Evolutionary conservation across 2,329 filamentous ascomycete genomes (phyloP), one percentile per base, ranked within the genome.

Genomic region (Fusarium mexicanum): DNA sequence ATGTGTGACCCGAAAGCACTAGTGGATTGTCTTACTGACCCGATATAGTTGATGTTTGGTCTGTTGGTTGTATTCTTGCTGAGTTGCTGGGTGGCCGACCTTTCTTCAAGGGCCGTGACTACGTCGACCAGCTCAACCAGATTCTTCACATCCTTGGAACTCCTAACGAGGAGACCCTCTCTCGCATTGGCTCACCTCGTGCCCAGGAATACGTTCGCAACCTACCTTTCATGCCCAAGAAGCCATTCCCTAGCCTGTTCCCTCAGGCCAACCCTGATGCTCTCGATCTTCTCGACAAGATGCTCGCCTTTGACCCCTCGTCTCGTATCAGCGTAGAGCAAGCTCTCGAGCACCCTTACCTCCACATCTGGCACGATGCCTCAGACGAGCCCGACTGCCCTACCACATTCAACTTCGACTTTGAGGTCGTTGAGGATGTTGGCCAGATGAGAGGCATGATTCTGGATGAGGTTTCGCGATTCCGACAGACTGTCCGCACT

Each of bases 61-160:
- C 96, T 14, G 96, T 99, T 48, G 96, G 96, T 71, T 99, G 96
- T 82, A 99, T 99, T 79, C 90, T 99, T 61, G 96, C 96, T 61
- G 96, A 99, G 84, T 91, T 99, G 18, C 91, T 99, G 41, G 96
- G 96, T 72, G 96, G 96, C 69, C 93, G 97, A 69, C 96, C 96
- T 48, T 99, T 99, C 89, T 98, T 99, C 89, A 99, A 99, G 86
- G 96, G 96, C 67, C 94, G 96, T 72, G 96, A 99, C 86, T 99
- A 99, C 81, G 96, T 99, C 83, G 96, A 99, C 85, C 96, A 99
- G 87, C 91, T 99, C 75, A 99, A 99, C 88, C 96, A 99, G 86
- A 99, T 99, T 80, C 90, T 99, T 64, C 95, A 98, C 87, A 98
- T 97, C 82, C 92, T 99, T 61, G 96, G 96, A 74, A 99, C 96